Evolutionary conservation across 2,329 filamentous ascomycete species (phyloP).

Genomic region (Arthroderma sp.): DNA sequence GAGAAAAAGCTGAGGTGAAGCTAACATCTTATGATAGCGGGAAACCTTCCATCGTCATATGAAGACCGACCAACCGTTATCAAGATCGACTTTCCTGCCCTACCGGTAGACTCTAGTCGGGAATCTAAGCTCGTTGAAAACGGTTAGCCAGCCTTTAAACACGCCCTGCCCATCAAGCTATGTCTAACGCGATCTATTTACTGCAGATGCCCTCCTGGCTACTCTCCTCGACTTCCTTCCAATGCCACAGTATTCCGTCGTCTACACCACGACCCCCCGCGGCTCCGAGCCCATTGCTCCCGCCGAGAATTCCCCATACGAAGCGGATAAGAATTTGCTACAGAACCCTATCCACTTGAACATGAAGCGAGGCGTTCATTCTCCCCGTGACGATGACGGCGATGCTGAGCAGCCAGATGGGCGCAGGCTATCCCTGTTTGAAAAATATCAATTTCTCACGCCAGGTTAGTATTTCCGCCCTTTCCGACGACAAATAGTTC

Average conservation of each 20-base stretch:
- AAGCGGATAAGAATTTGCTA: conserved; percentile 43
- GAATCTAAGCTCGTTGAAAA: conserved; percentile 29
- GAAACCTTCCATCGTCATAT: conserved; percentile 24
- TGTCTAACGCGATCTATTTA: conserved; percentile 4
- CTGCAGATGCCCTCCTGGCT: conserved; percentile 34
- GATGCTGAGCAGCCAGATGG: conserved; percentile 13
- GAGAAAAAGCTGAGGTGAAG: neutral
- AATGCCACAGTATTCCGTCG: conserved; percentile 53
- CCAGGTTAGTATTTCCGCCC: conserved; percentile 47
- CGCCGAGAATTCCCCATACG: conserved; percentile 39
- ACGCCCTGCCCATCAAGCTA: neutral
- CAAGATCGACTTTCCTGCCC: conserved; percentile 32
- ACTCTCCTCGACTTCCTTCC: conserved; percentile 36
- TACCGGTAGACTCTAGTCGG: conserved; percentile 23
- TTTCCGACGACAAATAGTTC: neutral
- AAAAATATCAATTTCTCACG: conserved; percentile 89
- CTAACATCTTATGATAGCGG: conserved; percentile 8
- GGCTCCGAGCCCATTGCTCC: conserved; percentile 15
- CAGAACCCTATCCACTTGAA: conserved; percentile 54
- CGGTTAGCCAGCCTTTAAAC: conserved; percentile 20
- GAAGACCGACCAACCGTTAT: conserved; percentile 30
- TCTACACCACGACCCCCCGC: conserved; percentile 56
- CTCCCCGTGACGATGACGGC: conserved; percentile 28
- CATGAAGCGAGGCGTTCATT: conserved; percentile 51
- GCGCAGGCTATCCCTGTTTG: conserved; percentile 43